Conservation (phyloP, 495 filamentous ascomycete species). For the Apodospora peruviana region DNA sequence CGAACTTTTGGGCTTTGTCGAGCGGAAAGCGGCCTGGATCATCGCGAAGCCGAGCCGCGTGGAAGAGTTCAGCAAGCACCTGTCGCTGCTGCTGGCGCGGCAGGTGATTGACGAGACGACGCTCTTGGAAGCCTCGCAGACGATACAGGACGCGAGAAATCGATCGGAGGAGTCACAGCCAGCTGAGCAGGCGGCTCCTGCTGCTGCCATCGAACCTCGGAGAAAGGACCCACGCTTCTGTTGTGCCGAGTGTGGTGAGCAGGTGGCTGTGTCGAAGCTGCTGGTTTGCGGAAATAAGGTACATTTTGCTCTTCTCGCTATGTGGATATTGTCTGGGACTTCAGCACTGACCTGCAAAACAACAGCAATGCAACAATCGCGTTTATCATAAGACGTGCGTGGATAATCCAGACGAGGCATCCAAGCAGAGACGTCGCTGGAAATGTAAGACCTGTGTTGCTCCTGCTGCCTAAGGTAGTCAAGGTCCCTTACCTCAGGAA, state of each 20-base stretch:
- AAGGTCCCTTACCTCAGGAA: too few species aligned
- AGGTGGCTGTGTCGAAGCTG: slow-evolving; percentile 30
- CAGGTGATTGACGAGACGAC: slow-evolving; percentile 30
- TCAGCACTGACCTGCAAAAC: slow-evolving; percentile 11
- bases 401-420: slow-evolving; percentile 9
- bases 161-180: slow-evolving; percentile 9
- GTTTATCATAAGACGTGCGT: slow-evolving; percentile 24
- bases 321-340: background rate
- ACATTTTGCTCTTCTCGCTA: slow-evolving; percentile 10
- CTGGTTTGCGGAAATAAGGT: slow-evolving; percentile 42
- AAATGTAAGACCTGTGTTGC: slow-evolving; percentile 6
- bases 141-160: slow-evolving; percentile 30
- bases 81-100: slow-evolving; percentile 38
- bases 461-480: too few species aligned
- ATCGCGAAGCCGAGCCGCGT: slow-evolving; percentile 27
- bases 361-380: slow-evolving; percentile 30
- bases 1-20: slow-evolving; percentile 37
- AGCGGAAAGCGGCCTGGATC: slow-evolving; percentile 40
- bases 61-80: slow-evolving; percentile 41
- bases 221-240: slow-evolving; percentile 26
- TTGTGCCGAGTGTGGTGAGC: slow-evolving; percentile 32
- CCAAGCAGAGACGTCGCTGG: slow-evolving; percentile 9
- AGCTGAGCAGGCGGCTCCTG: too few species aligned
- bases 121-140: slow-evolving; percentile 27
- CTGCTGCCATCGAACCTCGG: too few species aligned